Conservation (phyloP, 1,284 basidiomycete species). For the Pholiota adiposa region DNA sequence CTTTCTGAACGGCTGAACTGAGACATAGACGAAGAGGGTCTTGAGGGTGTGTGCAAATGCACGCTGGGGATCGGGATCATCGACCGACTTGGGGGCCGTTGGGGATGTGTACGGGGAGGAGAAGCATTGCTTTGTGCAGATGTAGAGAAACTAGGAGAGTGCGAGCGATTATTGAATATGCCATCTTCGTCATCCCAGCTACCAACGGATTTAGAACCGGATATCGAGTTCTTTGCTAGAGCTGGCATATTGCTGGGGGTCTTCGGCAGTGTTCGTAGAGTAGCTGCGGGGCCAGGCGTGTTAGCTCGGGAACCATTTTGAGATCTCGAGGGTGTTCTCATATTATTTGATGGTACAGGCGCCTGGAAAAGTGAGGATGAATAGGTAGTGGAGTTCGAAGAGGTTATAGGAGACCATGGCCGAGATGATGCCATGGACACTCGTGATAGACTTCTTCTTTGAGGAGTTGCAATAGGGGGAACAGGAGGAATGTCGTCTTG, state of each 20-base stretch:
- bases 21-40: slow-evolving; percentile 74
- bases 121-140: slow-evolving; percentile 41
- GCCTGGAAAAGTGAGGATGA: slow-evolving; percentile 51
- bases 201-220: slow-evolving; percentile 47
- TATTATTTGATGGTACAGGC: slow-evolving; percentile 42
- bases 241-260: slow-evolving; percentile 78
- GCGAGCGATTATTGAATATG: slow-evolving; percentile 51
- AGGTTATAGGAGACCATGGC: slow-evolving; percentile 78
- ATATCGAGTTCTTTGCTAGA: slow-evolving; percentile 55
- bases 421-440: slow-evolving; percentile 77
- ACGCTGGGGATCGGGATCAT: slow-evolving; percentile 80
- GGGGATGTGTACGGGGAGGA: slow-evolving; percentile 47
- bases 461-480: slow-evolving; percentile 47
- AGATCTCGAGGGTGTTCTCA: slow-evolving; percentile 34
- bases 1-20: slow-evolving; percentile 59
- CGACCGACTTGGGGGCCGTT: slow-evolving; percentile 80
- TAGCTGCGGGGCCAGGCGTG: slow-evolving; percentile 44
- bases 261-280: slow-evolving; percentile 67
- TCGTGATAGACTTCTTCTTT: slow-evolving; percentile 68
- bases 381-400: slow-evolving; percentile 70
- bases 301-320: slow-evolving; percentile 46
- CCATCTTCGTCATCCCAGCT: slow-evolving; percentile 50
- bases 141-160: slow-evolving; percentile 62
- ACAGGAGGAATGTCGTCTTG: slow-evolving; percentile 49
- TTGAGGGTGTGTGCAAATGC: slow-evolving; percentile 69